These are phyloP conservation scores for Hyphopichia burtonii DNA, from an alignment of 1,139 yeast species.

Conservation along the genomic window DNA sequence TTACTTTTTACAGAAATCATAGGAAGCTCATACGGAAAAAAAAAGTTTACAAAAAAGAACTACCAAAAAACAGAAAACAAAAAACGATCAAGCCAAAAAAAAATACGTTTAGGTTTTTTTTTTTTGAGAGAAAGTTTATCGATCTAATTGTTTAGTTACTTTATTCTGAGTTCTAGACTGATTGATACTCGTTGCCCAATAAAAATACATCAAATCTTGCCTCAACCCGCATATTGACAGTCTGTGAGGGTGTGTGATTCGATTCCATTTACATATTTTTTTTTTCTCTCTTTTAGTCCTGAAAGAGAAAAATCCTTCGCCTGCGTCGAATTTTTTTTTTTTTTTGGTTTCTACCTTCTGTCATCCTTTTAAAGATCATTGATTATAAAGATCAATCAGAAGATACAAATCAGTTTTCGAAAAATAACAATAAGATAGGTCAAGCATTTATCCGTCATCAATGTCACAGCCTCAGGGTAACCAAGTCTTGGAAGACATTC, in stretches of 20 bases:
- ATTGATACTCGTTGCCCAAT: too few relatives aligned
- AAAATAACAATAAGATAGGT: too few relatives aligned
- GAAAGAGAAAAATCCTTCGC: not conserved
- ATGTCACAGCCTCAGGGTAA: constrained; percentile 13
- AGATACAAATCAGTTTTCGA: too few relatives aligned
- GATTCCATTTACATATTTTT: not conserved
- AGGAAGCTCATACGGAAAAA: not conserved
- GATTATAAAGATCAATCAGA: too few relatives aligned
- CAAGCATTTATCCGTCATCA: too few relatives aligned
- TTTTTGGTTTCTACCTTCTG: not conserved
- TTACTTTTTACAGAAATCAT: not conserved
- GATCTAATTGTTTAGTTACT: not conserved
- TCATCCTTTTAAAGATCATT: constrained; percentile 1
- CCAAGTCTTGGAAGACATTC: constrained; percentile 58
- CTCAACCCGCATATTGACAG: too few relatives aligned
- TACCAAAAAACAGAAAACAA: not conserved
- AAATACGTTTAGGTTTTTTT: not conserved
- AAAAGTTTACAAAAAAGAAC: not conserved
- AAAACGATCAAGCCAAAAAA: not conserved
- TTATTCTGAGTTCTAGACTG: not conserved
- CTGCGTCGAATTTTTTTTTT: not conserved
- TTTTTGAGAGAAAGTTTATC: not conserved
- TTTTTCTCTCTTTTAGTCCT: not conserved
- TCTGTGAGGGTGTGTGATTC: too few relatives aligned
- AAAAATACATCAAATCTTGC: too few relatives aligned